These are phyloP conservation scores for Fragaria nilgerrensis DNA, from an alignment of 306 rosid genomes.

Conservation along the genomic window DNA sequence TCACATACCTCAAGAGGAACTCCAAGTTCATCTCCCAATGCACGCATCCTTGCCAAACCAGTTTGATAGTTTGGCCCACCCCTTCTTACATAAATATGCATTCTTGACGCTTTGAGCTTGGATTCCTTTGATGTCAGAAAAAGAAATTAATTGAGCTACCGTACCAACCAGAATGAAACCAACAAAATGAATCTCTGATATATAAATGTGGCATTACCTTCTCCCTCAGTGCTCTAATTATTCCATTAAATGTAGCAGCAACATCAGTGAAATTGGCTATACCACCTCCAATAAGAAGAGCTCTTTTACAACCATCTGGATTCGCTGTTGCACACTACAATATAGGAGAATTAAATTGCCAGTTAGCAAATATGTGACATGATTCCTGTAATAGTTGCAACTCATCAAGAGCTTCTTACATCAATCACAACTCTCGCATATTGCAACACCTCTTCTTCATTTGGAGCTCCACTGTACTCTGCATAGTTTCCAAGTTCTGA, in stretches of 20 bases:
- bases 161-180: not conserved
- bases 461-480: conserved; percentile 94
- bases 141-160: not conserved
- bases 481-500: conserved; percentile 97
- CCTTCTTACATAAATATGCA: conserved; percentile 77
- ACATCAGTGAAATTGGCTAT: conserved; percentile 91
- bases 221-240: conserved; percentile 73
- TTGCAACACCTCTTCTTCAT: conserved; percentile 90
- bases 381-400: not conserved
- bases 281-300: conserved; percentile 88
- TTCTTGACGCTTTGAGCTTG: conserved; percentile 74
- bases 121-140: conserved; percentile 45
- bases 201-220: conserved; percentile 35
- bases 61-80: conserved; percentile 90
- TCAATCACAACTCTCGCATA: conserved; percentile 85
- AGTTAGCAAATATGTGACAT: not conserved
- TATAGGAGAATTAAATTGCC: not conserved
- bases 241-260: conserved; percentile 83
- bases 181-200: not conserved
- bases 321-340: conserved; percentile 78
- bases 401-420: conserved; percentile 39
- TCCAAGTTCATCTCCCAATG: conserved; percentile 76
- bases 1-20: conserved; percentile 68
- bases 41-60: conserved; percentile 76
- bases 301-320: conserved; percentile 89